These are phyloP conservation scores for Colletotrichum chrysophilum DNA, from an alignment of 2,329 filamentous ascomycete genomes.

Conservation along the genomic window DNA sequence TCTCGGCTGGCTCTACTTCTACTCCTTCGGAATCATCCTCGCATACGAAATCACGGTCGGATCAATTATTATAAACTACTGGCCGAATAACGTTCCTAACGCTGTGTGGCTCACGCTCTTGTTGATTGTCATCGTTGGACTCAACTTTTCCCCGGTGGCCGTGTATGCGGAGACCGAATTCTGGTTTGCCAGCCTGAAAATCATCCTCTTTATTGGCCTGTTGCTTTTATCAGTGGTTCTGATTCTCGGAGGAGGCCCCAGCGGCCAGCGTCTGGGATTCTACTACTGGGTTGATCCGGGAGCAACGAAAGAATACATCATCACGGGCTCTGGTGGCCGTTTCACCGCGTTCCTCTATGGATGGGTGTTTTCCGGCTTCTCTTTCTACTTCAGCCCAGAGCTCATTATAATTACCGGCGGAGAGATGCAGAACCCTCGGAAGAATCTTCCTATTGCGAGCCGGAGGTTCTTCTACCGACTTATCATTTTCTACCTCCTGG, in stretches of 20 bases:
- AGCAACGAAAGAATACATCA: conserved; percentile 4
- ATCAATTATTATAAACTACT: conserved; percentile 26
- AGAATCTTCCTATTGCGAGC: conserved; percentile 34
- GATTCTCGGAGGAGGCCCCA: conserved; percentile 23
- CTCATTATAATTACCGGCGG: conserved; percentile 25
- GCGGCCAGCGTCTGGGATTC: conserved; percentile 24
- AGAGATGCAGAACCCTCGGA: conserved; percentile 47
- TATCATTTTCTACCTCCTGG: conserved; percentile 48
- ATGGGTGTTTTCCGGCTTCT: conserved; percentile 25
- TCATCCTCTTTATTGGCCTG: conserved; percentile 61
- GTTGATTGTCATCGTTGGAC: conserved; percentile 19
- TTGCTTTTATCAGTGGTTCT: conserved; percentile 62
- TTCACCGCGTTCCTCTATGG: conserved; percentile 23
- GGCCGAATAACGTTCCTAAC: conserved; percentile 17
- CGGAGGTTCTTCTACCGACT: conserved; percentile 29
- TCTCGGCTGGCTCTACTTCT: conserved; percentile 47
- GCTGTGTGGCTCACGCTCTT: conserved; percentile 25
- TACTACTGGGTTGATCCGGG: conserved; percentile 19
- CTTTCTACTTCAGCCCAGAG: conserved; percentile 26
- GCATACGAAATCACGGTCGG: conserved; percentile 28
- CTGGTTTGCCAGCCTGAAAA: conserved; percentile 60
- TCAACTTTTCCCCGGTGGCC: conserved; percentile 17
- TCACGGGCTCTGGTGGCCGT: conserved; percentile 24
- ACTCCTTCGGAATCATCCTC: conserved; percentile 41
- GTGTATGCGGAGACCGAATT: conserved; percentile 62